phyloP scores from a whole-genome alignment of 352 stramenopile genomes.

The Phytophthora colocasiae region DNA sequence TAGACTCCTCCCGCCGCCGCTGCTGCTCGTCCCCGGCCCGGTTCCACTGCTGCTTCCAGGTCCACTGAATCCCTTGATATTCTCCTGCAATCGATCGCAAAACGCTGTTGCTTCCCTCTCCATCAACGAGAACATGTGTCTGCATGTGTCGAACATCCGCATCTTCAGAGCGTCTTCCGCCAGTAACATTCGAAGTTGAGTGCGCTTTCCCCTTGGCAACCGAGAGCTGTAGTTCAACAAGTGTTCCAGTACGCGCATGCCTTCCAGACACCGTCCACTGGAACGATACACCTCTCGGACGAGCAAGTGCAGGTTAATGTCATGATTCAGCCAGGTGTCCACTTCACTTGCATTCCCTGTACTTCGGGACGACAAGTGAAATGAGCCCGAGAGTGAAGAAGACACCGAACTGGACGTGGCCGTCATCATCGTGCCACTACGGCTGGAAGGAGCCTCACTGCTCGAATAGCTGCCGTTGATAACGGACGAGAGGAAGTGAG shows the following conservation, averaged over 20 bases:
- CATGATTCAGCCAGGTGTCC: conserved; percentile 83
- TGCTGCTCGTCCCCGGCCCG: conserved; percentile 52
- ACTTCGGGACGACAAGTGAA: conserved; percentile 60
- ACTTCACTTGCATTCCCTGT: conserved; percentile 72
- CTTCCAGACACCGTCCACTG: conserved; percentile 81
- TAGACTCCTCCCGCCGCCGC: conserved; percentile 64
- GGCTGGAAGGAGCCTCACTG: conserved; percentile 57
- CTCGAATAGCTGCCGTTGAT: conserved; percentile 59
- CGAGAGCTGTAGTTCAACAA: conserved; percentile 76
- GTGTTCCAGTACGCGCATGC: conserved; percentile 80
- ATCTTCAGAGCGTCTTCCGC: conserved; percentile 82
- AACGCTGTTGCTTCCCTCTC: conserved; percentile 81
- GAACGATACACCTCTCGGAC: conserved; percentile 82
- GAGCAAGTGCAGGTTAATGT: conserved; percentile 85
- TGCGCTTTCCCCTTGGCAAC: conserved; percentile 81
- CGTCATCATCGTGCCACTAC: conserved; percentile 76
- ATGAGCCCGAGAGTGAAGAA: conserved; percentile 65
- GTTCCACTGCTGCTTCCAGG: conserved; percentile 52
- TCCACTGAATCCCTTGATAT: conserved; percentile 64
- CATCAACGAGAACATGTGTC: conserved; percentile 76
- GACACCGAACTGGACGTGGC: conserved; percentile 71
- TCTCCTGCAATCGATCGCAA: conserved; percentile 75
- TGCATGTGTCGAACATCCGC: conserved; percentile 75
- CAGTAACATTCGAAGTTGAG: conserved; percentile 78
- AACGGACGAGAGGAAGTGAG: conserved; percentile 64